These are phyloP conservation scores for Emergomyces pasteurianus DNA, from an alignment of 2,329 filamentous ascomycete species.

Conservation along the genomic window DNA sequence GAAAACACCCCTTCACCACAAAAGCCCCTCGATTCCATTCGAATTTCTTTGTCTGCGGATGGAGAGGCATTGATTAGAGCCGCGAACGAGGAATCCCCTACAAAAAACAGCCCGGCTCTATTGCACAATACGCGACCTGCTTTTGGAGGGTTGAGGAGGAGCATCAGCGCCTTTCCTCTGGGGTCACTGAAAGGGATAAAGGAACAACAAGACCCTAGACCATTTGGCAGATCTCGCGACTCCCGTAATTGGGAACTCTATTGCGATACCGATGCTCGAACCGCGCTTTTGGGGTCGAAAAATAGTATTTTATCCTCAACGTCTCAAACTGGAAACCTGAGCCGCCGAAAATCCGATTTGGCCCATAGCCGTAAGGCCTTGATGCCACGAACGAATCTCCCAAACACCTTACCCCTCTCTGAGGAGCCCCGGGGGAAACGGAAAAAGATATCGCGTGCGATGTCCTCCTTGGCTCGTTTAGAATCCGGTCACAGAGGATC, in stretches of 20 bases:
- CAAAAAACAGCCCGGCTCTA: conserved; percentile 40
- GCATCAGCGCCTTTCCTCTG: conserved; percentile 54
- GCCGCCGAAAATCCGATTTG: conserved; percentile 42
- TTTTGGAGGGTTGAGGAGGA: conserved; percentile 50
- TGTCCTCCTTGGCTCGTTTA: conserved; percentile 51
- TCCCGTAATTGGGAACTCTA: conserved; percentile 85
- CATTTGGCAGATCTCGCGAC: conserved; percentile 68
- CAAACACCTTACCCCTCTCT: conserved; percentile 42
- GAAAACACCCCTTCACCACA: conserved; percentile 31
- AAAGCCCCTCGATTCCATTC: conserved; percentile 42
- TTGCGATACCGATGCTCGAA: conserved; percentile 67
- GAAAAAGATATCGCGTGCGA: conserved; percentile 48
- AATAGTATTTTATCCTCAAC: conserved; percentile 66
- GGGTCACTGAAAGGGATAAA: conserved; percentile 43
- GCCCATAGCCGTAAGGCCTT: conserved; percentile 41
- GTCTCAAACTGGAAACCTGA: conserved; percentile 51
- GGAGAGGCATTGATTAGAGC: conserved; percentile 79
- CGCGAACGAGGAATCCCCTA: conserved; percentile 55
- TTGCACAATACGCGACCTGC: conserved; percentile 38
- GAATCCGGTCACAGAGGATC: conserved; percentile 33
- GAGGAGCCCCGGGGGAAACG: conserved; percentile 40
- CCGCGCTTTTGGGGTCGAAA: conserved; percentile 69
- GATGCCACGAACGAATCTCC: conserved; percentile 28
- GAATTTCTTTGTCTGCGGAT: conserved; percentile 73
- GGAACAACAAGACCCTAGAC: conserved; percentile 31